phyloP scores from a whole-genome alignment of 495 filamentous ascomycete species.

The Rusavskia elegans region DNA sequence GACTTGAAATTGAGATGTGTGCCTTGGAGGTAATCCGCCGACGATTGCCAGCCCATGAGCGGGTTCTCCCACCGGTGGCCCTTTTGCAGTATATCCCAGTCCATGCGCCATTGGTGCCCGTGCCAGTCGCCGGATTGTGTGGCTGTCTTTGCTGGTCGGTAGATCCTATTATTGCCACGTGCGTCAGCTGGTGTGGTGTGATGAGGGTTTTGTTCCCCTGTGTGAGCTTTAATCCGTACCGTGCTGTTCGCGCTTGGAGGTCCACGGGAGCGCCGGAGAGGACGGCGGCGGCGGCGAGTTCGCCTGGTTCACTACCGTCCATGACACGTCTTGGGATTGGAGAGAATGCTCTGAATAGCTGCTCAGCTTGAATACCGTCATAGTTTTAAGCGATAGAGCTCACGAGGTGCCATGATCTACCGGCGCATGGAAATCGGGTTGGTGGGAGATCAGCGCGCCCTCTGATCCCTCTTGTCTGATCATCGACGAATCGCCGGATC shows the following conservation, averaged over 20 bases:
- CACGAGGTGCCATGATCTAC: conserved; percentile 76
- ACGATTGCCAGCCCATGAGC: conserved; percentile 97
- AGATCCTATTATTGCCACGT: conserved; percentile 51
- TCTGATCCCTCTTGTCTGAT: conserved; percentile 35
- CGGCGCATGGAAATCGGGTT: conserved; percentile 64
- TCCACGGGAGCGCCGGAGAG: conserved; percentile 89
- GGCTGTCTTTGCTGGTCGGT: conserved; percentile 72
- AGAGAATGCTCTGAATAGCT: conserved; percentile 53
- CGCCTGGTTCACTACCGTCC: conserved; percentile 75
- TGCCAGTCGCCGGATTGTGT: conserved; percentile 86
- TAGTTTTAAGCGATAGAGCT: conserved; percentile 10
- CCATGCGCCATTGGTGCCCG: conserved; percentile 83
- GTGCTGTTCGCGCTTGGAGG: conserved; percentile 80
- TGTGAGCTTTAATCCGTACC: conserved; percentile 35
- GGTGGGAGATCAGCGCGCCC: conserved; percentile 41
- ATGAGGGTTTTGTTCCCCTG: not conserved
- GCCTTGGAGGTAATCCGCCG: conserved; percentile 82
- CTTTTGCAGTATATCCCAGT: conserved; percentile 85
- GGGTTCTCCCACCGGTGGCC: conserved; percentile 96
- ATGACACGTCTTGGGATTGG: conserved; percentile 76
- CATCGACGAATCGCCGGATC: conserved; percentile 19
- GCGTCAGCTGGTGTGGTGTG: not conserved
- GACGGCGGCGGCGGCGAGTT: conserved; percentile 60
- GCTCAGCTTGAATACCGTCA: not conserved
- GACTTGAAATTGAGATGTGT: conserved; percentile 76